These are phyloP conservation scores for Microdochium bolleyi DNA, from an alignment of 2,329 filamentous ascomycete species.

Conservation along the genomic window DNA sequence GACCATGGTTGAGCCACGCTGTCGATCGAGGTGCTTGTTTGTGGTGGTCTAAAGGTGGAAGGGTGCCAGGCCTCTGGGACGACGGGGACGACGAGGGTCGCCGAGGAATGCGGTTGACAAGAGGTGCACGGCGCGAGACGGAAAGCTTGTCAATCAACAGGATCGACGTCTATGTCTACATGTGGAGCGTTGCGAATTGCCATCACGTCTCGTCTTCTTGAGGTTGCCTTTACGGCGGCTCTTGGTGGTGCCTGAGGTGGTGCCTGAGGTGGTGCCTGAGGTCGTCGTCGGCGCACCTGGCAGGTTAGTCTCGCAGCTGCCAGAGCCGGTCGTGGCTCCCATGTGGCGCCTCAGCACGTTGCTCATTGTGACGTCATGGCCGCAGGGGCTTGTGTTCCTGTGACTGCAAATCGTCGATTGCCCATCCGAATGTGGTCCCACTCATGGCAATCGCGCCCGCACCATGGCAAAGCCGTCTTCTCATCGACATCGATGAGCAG, in stretches of 20 bases:
- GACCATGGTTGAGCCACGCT: constrained; percentile 21
- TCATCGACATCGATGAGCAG: background rate
- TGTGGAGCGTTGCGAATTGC: too few relatives aligned
- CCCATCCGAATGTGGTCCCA: too few relatives aligned
- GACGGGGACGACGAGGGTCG: background rate
- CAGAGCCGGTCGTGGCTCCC: background rate
- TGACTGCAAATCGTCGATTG: background rate
- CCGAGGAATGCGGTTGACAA: background rate
- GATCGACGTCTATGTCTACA: background rate
- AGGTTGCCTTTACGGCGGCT: too few relatives aligned
- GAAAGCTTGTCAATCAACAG: background rate
- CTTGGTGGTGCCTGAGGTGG: too few relatives aligned
- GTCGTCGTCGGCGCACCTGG: too few relatives aligned
- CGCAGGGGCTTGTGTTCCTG: background rate
- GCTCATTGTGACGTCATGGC: background rate
- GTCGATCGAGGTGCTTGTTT: background rate
- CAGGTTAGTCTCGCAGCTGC: too few relatives aligned
- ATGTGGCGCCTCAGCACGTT: background rate
- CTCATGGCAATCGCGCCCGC: background rate
- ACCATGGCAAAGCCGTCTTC: background rate
- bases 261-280: too few relatives aligned
- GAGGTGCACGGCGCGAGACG: background rate
- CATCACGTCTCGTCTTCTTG: too few relatives aligned
- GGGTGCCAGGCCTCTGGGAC: too few relatives aligned
- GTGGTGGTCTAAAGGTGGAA: too few relatives aligned